Evolutionary conservation across 768 basidiomycete species (phyloP).

Genomic region (Suillus lakei): DNA sequence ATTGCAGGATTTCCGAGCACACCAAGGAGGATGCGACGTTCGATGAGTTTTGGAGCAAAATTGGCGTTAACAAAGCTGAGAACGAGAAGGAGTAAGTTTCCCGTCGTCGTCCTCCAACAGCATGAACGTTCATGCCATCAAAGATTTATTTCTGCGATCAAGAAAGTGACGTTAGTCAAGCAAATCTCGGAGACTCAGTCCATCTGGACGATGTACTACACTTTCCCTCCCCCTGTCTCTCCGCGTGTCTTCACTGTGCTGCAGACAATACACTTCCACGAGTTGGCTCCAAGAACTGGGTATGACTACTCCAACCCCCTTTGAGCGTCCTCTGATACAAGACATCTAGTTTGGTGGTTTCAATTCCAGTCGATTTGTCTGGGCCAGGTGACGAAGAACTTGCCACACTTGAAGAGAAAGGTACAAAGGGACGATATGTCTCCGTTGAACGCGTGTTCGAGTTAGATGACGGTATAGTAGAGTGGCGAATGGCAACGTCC

Average conservation of each 20-base stretch:
- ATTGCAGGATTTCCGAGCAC: conserved; percentile 72
- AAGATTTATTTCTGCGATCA: conserved; percentile 72
- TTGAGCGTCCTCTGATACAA: neutral
- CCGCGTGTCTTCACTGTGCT: conserved; percentile 79
- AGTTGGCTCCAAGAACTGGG: conserved; percentile 60
- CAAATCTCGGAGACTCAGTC: conserved; percentile 63
- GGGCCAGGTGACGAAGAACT: conserved; percentile 55
- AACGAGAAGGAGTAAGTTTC: conserved; percentile 68
- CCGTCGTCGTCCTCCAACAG: neutral
- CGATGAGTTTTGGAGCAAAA: conserved; percentile 72
- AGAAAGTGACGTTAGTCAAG: conserved; percentile 66
- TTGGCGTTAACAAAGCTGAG: conserved; percentile 66
- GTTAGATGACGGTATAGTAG: conserved; percentile 63
- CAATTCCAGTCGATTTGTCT: conserved; percentile 71
- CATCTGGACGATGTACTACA: conserved; percentile 78
- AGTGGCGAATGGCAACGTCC: conserved; percentile 84
- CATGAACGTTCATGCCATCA: conserved; percentile 6
- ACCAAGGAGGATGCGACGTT: conserved; percentile 68
- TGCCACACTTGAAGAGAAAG: conserved; percentile 64
- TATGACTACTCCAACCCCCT: conserved; percentile 34
- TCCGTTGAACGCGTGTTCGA: conserved; percentile 70
- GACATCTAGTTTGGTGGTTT: conserved; percentile 45
- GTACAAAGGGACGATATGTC: conserved; percentile 68
- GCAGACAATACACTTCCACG: conserved; percentile 60
- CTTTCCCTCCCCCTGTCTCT: conserved; percentile 70